These are phyloP conservation scores for Leucogyrophana mollusca DNA, from an alignment of 768 basidiomycete genomes.

Conservation along the genomic window DNA sequence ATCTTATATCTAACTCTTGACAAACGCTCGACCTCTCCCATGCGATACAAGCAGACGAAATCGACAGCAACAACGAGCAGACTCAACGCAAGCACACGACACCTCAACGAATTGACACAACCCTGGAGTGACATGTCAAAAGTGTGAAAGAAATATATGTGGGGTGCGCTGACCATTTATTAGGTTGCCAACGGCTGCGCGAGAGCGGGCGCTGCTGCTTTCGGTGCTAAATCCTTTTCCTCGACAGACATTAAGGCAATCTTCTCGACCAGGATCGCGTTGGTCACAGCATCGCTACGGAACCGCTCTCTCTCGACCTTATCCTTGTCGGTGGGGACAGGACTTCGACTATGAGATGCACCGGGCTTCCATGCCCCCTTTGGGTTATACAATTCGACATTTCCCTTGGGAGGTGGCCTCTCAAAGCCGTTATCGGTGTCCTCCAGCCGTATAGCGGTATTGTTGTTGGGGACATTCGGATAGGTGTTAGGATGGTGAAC, in stretches of 20 bases:
- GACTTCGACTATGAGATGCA: constrained; percentile 10
- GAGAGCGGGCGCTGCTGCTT: constrained; percentile 9
- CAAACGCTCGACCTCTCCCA: constrained; percentile 20
- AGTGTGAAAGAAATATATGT: background rate
- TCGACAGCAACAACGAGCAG: constrained; percentile 27
- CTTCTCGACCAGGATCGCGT: constrained; percentile 36
- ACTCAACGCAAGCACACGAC: constrained; percentile 20
- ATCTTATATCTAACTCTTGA: constrained; percentile 31
- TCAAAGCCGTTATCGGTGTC: constrained; percentile 48
- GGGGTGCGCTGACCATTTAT: constrained; percentile 16
- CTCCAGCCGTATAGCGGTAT: constrained; percentile 33
- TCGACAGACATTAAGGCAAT: constrained; percentile 37
- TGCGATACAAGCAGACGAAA: constrained; percentile 23
- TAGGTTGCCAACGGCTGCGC: constrained; percentile 21
- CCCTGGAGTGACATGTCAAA: constrained; percentile 4
- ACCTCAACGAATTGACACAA: constrained; percentile 11
- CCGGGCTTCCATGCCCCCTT: constrained; percentile 27
- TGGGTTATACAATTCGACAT: constrained; percentile 36
- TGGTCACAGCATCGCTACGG: constrained; percentile 33
- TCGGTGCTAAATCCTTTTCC: constrained; percentile 17
- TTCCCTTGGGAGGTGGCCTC: constrained; percentile 46
- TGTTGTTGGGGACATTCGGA: constrained; percentile 13
- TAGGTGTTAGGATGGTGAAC: constrained; percentile 36
- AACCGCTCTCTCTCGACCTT: constrained; percentile 31
- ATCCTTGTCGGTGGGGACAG: constrained; percentile 21